phyloP scores from a whole-genome alignment of 208 protist species.

The Endotrypanum monterogeii region DNA sequence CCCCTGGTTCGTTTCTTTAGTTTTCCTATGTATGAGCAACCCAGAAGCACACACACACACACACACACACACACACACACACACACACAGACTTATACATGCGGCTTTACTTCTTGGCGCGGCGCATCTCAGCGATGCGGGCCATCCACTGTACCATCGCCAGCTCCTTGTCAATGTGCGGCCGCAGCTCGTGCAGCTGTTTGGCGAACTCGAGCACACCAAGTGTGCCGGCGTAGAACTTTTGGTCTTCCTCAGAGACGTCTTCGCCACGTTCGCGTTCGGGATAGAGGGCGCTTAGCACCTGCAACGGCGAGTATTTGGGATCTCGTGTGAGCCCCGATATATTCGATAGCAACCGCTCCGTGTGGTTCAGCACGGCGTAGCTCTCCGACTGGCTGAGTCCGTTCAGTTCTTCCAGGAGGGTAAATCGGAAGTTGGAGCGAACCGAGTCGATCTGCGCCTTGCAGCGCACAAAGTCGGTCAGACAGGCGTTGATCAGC shows the following conservation, averaged over 20 bases:
- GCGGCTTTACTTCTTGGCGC: slow-evolving; percentile 9
- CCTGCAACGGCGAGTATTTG: slow-evolving; percentile 49
- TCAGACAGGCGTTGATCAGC: slow-evolving; percentile 86
- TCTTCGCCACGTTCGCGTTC: slow-evolving; percentile 33
- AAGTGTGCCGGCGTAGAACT: slow-evolving; percentile 62
- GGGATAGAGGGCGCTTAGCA: slow-evolving; percentile 70
- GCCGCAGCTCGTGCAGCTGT: slow-evolving; percentile 65
- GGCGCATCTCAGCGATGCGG: slow-evolving; percentile 27
- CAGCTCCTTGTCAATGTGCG: slow-evolving; percentile 77
- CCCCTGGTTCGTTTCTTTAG: too few relatives aligned
- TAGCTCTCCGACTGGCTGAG: slow-evolving; percentile 88
- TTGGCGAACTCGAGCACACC: slow-evolving; percentile 63
- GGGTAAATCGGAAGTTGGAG: slow-evolving; percentile 82
- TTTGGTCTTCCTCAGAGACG: slow-evolving; percentile 26
- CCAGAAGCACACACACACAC: not conserved
- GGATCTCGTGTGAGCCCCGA: slow-evolving; percentile 58
- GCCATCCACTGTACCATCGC: slow-evolving; percentile 31
- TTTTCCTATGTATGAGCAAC: too few relatives aligned
- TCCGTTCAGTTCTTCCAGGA: slow-evolving; percentile 90
- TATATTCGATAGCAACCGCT: slow-evolving; percentile 78
- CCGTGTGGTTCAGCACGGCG: slow-evolving; percentile 69
- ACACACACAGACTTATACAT: not conserved
- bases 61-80: slow-evolving; percentile 10
- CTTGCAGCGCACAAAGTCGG: slow-evolving; percentile 84
- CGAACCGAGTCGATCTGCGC: slow-evolving; percentile 82